phyloP scores from a whole-genome alignment of 2,329 filamentous ascomycete species.

The Pseudocercospora ulei region DNA sequence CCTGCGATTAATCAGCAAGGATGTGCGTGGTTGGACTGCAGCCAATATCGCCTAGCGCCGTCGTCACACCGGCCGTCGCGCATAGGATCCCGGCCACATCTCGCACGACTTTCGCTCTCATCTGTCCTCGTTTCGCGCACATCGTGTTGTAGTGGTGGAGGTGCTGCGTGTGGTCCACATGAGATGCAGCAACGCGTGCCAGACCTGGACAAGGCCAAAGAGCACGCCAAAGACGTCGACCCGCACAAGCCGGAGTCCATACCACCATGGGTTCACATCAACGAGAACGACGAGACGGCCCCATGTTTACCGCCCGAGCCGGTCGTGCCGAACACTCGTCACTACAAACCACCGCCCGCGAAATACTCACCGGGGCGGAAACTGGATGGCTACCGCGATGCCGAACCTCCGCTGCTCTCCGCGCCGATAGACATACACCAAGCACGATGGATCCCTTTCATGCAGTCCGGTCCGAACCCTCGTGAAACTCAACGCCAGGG shows the following conservation, averaged over 20 bases:
- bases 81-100: too few species aligned
- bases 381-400: conserved; percentile 32
- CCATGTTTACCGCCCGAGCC: conserved; percentile 22
- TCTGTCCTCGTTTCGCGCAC: background rate
- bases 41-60: too few species aligned
- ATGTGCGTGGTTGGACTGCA: too few species aligned
- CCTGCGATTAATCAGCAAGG: too few species aligned
- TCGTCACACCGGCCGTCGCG: too few species aligned
- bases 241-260: conserved; percentile 28
- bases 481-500: conserved; percentile 28
- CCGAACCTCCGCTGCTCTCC: conserved; percentile 32
- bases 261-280: conserved; percentile 34
- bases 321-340: conserved; percentile 24
- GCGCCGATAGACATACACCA: conserved; percentile 32
- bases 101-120: too few species aligned
- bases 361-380: conserved; percentile 33
- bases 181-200: conserved; percentile 25
- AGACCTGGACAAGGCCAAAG: conserved; percentile 5
- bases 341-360: conserved; percentile 27
- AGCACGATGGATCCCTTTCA: conserved; percentile 33
- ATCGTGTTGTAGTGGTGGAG: conserved; percentile 4
- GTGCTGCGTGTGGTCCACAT: conserved; percentile 8
- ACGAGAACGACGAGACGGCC: conserved; percentile 28
- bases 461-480: conserved; percentile 34
- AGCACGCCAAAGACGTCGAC: conserved; percentile 19